These are phyloP conservation scores for Dipodascus geniculatus DNA, from an alignment of 805 yeast genomes.

Conservation along the genomic window DNA sequence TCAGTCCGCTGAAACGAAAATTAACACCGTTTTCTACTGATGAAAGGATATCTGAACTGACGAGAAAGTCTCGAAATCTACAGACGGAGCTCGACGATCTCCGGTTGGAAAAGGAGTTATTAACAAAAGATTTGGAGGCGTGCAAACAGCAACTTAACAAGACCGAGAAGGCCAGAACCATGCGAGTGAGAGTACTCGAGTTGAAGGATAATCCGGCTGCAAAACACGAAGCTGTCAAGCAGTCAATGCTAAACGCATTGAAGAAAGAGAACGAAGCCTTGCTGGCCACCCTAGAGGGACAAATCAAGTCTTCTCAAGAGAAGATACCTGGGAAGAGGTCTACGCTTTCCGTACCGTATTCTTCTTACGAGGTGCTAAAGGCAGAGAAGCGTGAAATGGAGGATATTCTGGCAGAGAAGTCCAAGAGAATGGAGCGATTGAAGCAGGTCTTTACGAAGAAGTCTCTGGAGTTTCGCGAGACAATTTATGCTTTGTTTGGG, in stretches of 20 bases:
- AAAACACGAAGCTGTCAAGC: conserved; percentile 50
- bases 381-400: conserved; percentile 37
- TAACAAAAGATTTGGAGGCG: conserved; percentile 18
- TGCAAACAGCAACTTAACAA: conserved; percentile 9
- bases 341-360: conserved; percentile 38
- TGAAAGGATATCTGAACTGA: conserved; percentile 9
- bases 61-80: conserved; percentile 9
- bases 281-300: conserved; percentile 20
- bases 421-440: conserved; percentile 20
- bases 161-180: conserved; percentile 9
- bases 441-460: conserved; percentile 50
- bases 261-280: conserved; percentile 49
- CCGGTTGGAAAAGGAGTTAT: conserved; percentile 5
- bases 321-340: conserved; percentile 7
- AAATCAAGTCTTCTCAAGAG: not conserved
- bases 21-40: conserved; percentile 5
- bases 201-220: conserved; percentile 54
- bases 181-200: conserved; percentile 38
- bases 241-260: conserved; percentile 38
- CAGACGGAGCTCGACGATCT: conserved; percentile 14
- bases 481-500: conserved; percentile 59
- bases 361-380: conserved; percentile 51
- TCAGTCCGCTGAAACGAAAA: conserved; percentile 11
- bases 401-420: conserved; percentile 12
- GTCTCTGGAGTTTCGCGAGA: conserved; percentile 58